A percentile compares a stretch with the other conserved stretches of the same genome.
These are phyloP conservation scores for Opeltia flavorubescens DNA, from an alignment of 495 filamentous ascomycete species.

Conservation along the genomic window DNA sequence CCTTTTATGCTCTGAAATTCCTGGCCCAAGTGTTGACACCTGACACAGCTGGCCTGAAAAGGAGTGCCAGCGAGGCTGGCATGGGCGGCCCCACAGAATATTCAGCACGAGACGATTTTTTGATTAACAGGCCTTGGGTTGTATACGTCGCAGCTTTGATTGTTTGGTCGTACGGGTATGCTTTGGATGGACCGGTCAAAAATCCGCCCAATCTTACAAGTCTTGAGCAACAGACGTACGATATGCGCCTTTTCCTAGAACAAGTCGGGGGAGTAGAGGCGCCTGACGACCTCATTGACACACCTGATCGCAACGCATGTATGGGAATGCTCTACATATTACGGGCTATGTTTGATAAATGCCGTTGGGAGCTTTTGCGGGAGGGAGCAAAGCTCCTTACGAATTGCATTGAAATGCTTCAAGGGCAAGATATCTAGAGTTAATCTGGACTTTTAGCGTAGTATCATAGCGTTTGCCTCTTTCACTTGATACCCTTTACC, in stretches of 20 bases:
- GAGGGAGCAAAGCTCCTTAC: slow-evolving; percentile 70
- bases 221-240: slow-evolving; percentile 48
- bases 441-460: neutral
- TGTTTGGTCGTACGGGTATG: slow-evolving; percentile 91
- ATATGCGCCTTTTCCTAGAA: slow-evolving; percentile 69
- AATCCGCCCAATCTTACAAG: slow-evolving; percentile 36
- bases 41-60: slow-evolving; percentile 24
- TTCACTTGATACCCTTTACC: no score
- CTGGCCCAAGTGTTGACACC: slow-evolving; percentile 63
- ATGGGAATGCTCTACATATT: slow-evolving; percentile 72
- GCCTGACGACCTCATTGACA: slow-evolving; percentile 65
- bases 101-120: slow-evolving; percentile 73
- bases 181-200: slow-evolving; percentile 65
- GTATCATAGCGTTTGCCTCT: no score
- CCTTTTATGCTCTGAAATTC: slow-evolving; percentile 86
- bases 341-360: slow-evolving; percentile 63
- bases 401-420: slow-evolving; percentile 60
- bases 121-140: slow-evolving; percentile 94
- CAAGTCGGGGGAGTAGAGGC: slow-evolving; percentile 60
- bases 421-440: slow-evolving; percentile 2
- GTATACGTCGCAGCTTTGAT: slow-evolving; percentile 85
- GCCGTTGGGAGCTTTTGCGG: slow-evolving; percentile 81
- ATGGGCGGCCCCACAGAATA: slow-evolving; percentile 33
- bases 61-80: slow-evolving; percentile 19
- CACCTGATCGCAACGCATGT: slow-evolving; percentile 69